Base-by-base conservation (phyloP, 2,329 filamentous ascomycete genomes). In the Aureobasidium sp. region DNA sequence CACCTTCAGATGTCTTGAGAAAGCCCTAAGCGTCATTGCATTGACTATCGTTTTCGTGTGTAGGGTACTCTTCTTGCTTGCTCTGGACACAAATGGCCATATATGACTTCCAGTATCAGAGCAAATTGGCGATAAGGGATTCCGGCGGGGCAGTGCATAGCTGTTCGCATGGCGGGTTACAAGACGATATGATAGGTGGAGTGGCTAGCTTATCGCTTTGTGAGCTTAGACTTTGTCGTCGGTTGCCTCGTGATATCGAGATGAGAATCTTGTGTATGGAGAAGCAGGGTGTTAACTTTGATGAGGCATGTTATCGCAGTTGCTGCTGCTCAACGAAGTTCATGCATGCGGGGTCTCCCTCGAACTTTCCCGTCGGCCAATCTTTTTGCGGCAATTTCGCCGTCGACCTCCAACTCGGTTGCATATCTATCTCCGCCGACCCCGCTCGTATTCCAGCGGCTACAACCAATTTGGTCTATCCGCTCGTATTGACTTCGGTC, bases 1-100 rank as follows among this genome's bases (percentile, higher is more conserved):
- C 1, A 71, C 67, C 39, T 65, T 61, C 29, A 69, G 63, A 55
- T 60, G 66, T 13, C 66, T 61, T 32, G 66, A 36, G 20, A 66
- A 17, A 39, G 37, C 7, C 20, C 26, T 39, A 4, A 23, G 34
- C 12, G 17, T 12, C 34, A 52, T 52, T 7, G n/a, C 8, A 3
- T 7, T 23, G 10, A 23, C 5, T 39, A 5, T 26, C 15, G 20
- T 15, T 8, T 12, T 50, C 3, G 17, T 50, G 1, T 13, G 5
- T 2, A 20, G 17, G 20, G 8, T 42, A 8, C 9, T 20, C 2
- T 9, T 10, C 13, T 2, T 15, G 13, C 34, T 15, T 15, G 5
- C 34, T 15, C 13, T 15, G 13, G 12, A 13, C 2, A 5, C 41
- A 42, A 12, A 3, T 7, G 7, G 7, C 12, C 3, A 20, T 42